These are phyloP conservation scores for Naganishia vishniacii DNA, from an alignment of 768 basidiomycete genomes.

Conservation along the genomic window DNA sequence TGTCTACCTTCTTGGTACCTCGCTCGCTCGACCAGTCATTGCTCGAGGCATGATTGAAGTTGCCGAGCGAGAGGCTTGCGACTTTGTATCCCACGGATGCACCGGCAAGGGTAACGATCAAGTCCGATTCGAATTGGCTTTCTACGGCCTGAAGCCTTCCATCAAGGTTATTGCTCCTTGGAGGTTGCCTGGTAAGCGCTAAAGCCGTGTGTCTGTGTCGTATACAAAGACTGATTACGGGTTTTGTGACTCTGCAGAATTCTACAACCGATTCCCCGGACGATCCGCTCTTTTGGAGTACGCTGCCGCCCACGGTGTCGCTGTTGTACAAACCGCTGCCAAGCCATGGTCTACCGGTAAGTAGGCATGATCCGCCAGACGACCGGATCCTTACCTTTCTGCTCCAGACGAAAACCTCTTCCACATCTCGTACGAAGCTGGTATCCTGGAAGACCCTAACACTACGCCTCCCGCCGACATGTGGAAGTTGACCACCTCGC, in stretches of 20 bases:
- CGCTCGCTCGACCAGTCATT: slow-evolving; percentile 95
- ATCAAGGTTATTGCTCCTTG: slow-evolving; percentile 99
- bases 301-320: slow-evolving; percentile 79
- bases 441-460: slow-evolving; percentile 95
- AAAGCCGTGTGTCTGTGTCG: neutral
- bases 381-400: neutral
- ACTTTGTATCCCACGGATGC: slow-evolving; percentile 96
- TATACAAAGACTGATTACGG: neutral
- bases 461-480: slow-evolving; percentile 89
- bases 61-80: slow-evolving; percentile 87
- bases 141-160: slow-evolving; percentile 95
- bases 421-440: slow-evolving; percentile 99
- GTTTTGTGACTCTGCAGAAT: slow-evolving; percentile 55
- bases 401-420: slow-evolving; percentile 84
- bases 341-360: slow-evolving; percentile 91
- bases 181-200: slow-evolving; percentile 79
- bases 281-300: slow-evolving; percentile 87
- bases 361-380: slow-evolving; percentile 27
- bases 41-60: slow-evolving; percentile 96
- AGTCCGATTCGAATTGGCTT: slow-evolving; percentile 97
- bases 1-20: slow-evolving; percentile 95
- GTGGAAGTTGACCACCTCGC: slow-evolving; percentile 92
- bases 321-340: slow-evolving; percentile 86
- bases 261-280: slow-evolving; percentile 95
- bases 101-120: slow-evolving; percentile 99